Evolutionary conservation across 1,284 basidiomycete genomes (phyloP).

Genomic region (Fomes fomentarius): DNA sequence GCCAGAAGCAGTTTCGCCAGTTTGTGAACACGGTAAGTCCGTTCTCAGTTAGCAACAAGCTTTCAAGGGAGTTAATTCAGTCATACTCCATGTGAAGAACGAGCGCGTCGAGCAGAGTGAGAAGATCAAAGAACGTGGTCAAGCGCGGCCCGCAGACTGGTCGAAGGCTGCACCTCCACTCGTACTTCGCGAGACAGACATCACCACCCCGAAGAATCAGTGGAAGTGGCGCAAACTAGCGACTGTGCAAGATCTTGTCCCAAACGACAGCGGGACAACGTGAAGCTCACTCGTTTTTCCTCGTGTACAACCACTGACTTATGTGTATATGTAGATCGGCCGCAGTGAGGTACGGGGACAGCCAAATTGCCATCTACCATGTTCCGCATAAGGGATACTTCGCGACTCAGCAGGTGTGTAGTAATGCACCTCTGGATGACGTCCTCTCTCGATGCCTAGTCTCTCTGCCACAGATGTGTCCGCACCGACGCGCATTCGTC

Average conservation of each 20-base stretch:
- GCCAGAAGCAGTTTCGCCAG: conserved; percentile 64
- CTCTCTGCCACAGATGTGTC: conserved; percentile 49
- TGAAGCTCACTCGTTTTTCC: conserved; percentile 33
- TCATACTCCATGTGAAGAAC: too few relatives aligned
- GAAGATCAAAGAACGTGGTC: conserved; percentile 64
- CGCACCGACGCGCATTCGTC: conserved; percentile 71
- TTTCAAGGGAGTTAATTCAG: too few relatives aligned
- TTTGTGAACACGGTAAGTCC: conserved; percentile 65
- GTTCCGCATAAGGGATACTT: conserved; percentile 61
- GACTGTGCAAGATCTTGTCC: conserved; percentile 53
- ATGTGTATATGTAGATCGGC: conserved; percentile 35
- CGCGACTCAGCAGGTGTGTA: conserved; percentile 66
- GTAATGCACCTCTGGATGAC: neutral
- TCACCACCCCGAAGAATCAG: conserved; percentile 46
- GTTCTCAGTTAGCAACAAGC: too few relatives aligned
- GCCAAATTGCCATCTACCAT: conserved; percentile 71
- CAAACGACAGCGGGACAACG: conserved; percentile 51
- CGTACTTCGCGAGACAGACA: conserved; percentile 45
- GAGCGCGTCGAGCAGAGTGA: conserved; percentile 59
- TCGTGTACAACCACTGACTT: neutral
- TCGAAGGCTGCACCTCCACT: conserved; percentile 56
- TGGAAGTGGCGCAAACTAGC: conserved; percentile 69
- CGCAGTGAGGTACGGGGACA: conserved; percentile 73
- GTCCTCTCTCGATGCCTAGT: neutral
- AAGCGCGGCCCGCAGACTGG: conserved; percentile 73